Conservation (phyloP, 2,329 filamentous ascomycete species). For the Fusarium penzigii region DNA sequence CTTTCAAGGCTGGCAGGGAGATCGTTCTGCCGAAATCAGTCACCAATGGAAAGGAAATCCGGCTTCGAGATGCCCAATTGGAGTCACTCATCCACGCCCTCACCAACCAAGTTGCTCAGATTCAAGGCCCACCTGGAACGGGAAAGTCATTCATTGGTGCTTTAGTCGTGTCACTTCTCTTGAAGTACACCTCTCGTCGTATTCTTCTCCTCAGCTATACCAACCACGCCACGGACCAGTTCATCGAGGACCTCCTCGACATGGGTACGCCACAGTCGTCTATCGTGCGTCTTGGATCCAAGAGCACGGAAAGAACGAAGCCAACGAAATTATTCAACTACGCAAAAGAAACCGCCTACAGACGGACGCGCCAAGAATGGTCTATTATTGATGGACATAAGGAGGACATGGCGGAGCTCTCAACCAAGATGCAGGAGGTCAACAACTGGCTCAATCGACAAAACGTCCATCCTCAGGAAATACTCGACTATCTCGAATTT, state of each 20-base stretch:
- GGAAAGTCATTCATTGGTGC: conserved; percentile 77
- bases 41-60: conserved; percentile 28
- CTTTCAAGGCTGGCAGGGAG: background rate
- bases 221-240: conserved; percentile 67
- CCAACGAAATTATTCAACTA: conserved; percentile 49
- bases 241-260: conserved; percentile 63
- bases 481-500: conserved; percentile 53
- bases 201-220: conserved; percentile 70
- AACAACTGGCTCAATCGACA: conserved; percentile 15
- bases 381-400: conserved; percentile 44
- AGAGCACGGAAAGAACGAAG: conserved; percentile 51
- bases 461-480: conserved; percentile 18
- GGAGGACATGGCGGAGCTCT: background rate
- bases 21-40: conserved; percentile 15
- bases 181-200: conserved; percentile 47
- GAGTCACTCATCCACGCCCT: conserved; percentile 58
- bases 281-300: conserved; percentile 67
- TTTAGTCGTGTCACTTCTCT: conserved; percentile 57
- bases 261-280: conserved; percentile 50
- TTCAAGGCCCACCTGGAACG: conserved; percentile 75
- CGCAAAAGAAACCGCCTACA: conserved; percentile 25
- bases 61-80: conserved; percentile 47
- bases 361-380: conserved; percentile 28
- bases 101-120: conserved; percentile 54
- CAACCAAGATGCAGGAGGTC: conserved; percentile 28